A percentile compares a stretch with the other conserved stretches of the same genome.
Conservation (phyloP, 306 rosid species). For the Hippophae gyantsensis region DNA sequence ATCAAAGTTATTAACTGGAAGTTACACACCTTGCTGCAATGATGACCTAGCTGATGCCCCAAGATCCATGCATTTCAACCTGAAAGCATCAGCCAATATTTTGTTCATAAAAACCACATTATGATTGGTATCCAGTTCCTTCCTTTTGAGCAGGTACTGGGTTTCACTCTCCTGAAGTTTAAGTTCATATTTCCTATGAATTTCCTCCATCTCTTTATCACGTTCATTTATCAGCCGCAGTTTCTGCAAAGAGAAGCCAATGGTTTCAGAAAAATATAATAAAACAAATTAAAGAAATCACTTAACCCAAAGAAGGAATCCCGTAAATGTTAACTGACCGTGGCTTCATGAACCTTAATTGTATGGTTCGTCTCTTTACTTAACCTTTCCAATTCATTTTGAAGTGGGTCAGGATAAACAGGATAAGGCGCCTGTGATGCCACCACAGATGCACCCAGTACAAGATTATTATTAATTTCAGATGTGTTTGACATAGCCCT, state of each 20-base stretch:
- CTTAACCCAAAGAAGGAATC: conserved; percentile 3
- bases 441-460: conserved; percentile 28
- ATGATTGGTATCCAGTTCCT: conserved; percentile 29
- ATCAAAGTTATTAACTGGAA: conserved; percentile 1
- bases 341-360: conserved; percentile 27
- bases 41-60: conserved; percentile 26
- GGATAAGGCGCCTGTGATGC: conserved; percentile 20
- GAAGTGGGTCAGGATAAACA: conserved; percentile 43
- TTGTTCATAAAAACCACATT: conserved; percentile 33
- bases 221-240: conserved; percentile 38
- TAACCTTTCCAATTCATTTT: conserved; percentile 49
- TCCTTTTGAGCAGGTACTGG: conserved; percentile 31
- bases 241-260: conserved; percentile 43
- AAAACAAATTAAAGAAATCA: conserved; percentile 8
- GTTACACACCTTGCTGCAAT: conserved; percentile 48
- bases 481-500: conserved; percentile 27
- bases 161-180: conserved; percentile 35
- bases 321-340: conserved; percentile 39
- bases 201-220: conserved; percentile 51
- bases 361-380: conserved; percentile 26
- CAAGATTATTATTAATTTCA: conserved; percentile 31
- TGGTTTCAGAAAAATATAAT: conserved; percentile 2
- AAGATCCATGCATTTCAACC: conserved; percentile 43
- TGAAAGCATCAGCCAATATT: conserved; percentile 56
- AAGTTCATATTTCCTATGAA: conserved; percentile 44